Percentiles rank a stretch among this genome's conserved stretches.
Conservation (phyloP, 1,284 basidiomycete species). For the Rhizoctonia solani region DNA sequence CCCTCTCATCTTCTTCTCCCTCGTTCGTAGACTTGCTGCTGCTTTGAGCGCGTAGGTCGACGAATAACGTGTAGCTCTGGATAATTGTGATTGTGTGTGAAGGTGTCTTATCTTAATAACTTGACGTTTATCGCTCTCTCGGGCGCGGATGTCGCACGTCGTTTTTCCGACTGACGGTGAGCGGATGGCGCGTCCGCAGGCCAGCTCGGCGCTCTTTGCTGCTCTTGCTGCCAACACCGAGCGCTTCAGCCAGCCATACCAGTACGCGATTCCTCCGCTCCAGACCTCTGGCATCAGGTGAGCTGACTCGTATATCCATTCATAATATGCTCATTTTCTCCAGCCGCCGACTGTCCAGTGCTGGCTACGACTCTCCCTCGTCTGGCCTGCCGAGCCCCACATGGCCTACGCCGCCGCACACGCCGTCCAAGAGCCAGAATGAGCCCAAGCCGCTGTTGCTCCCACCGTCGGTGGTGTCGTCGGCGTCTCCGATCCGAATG, state of each 20-base stretch:
- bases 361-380: conserved; percentile 19
- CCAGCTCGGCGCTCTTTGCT: not conserved
- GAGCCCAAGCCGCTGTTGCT: conserved; percentile 31
- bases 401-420: conserved; percentile 29
- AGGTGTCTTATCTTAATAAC: not conserved
- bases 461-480: conserved; percentile 2
- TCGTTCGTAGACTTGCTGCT: not conserved
- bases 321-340: not conserved
- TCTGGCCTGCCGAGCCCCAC: conserved; percentile 25
- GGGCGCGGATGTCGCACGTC: not conserved
- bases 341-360: conserved; percentile 28
- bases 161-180: conserved; percentile 6
- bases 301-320: conserved; percentile 1
- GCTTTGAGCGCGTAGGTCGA: not conserved
- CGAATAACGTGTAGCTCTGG: not conserved
- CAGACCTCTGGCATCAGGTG: conserved; percentile 5
- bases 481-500: conserved; percentile 24
- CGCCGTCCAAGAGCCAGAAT: conserved; percentile 3
- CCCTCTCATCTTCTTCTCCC: too few relatives aligned
- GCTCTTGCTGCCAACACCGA: conserved; percentile 14
- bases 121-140: not conserved
- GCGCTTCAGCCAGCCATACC: conserved; percentile 16
- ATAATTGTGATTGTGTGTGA: too few relatives aligned
- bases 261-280: conserved; percentile 28
- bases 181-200: conserved; percentile 1